phyloP scores from a whole-genome alignment of 1,139 yeast genomes.

The Taphrina communis region DNA sequence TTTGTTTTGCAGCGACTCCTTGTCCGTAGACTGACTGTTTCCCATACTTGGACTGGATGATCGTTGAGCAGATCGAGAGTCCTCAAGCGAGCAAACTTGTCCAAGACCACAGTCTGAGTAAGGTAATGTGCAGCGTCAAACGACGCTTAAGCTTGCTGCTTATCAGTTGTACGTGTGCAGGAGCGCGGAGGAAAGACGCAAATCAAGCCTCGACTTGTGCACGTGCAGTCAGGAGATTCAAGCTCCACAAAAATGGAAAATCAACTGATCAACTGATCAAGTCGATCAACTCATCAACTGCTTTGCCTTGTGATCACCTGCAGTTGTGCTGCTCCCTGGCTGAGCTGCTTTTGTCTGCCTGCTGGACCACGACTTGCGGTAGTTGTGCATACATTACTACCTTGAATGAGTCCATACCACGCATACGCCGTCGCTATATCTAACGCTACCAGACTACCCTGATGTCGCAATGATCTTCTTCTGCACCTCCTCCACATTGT shows the following conservation, averaged over 20 bases:
- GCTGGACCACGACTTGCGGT: no score
- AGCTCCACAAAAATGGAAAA: background rate
- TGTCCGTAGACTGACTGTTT: constrained; percentile 22
- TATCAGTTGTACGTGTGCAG: background rate
- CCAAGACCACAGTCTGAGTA: background rate
- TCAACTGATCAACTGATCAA: no score
- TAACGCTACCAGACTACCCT: background rate
- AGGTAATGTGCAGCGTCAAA: background rate
- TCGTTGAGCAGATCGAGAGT: no score
- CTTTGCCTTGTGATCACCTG: no score
- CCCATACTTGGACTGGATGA: background rate
- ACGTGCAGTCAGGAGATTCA: background rate
- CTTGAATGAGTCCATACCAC: no score
- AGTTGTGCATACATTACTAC: no score
- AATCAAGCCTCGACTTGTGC: background rate
- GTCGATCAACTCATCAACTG: no score
- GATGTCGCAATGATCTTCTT: constrained; percentile 26
- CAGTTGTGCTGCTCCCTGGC: no score
- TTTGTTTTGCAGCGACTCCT: constrained; percentile 2
- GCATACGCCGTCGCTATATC: background rate
- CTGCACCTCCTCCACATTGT: constrained; percentile 30
- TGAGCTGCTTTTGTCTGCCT: no score
- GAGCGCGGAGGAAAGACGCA: constrained; percentile 1
- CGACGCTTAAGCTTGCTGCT: background rate
- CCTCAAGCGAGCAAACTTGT: no score